phyloP scores from a whole-genome alignment of 352 stramenopile species.

The Phytophthora cajani region DNA sequence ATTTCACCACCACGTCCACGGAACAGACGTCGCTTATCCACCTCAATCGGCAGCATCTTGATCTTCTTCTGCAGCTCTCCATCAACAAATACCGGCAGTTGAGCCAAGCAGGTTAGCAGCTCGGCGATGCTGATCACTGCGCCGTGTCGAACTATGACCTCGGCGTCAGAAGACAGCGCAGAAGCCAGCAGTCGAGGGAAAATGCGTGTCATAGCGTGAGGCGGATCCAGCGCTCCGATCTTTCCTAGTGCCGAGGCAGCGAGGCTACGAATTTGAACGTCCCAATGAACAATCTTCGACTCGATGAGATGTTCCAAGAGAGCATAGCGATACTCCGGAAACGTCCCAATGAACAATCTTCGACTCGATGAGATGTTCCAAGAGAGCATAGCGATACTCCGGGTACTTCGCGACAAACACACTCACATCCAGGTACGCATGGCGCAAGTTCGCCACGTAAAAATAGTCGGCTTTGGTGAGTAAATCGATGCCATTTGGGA shows the following conservation, averaged over 20 bases:
- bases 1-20: slow-evolving; percentile 96
- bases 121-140: slow-evolving; percentile 92
- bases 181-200: slow-evolving; percentile 87
- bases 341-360: slow-evolving; percentile 98
- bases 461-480: slow-evolving; percentile 98
- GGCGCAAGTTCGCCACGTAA: slow-evolving; percentile 90
- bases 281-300: slow-evolving; percentile 96
- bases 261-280: slow-evolving; percentile 92
- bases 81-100: slow-evolving; percentile 68
- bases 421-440: slow-evolving; percentile 94
- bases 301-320: slow-evolving; percentile 85
- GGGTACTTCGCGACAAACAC: slow-evolving; percentile 92
- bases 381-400: slow-evolving; percentile 83
- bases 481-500: slow-evolving; percentile 97
- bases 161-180: slow-evolving; percentile 83
- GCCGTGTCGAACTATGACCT: slow-evolving; percentile 94
- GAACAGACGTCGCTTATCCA: slow-evolving; percentile 97
- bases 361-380: slow-evolving; percentile 80
- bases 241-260: slow-evolving; percentile 85
- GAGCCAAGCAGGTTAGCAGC: slow-evolving; percentile 59
- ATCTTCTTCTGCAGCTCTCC: slow-evolving; percentile 74
- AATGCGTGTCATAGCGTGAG: slow-evolving; percentile 71
- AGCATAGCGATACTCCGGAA: slow-evolving; percentile 79
- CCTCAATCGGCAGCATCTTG: slow-evolving; percentile 78
- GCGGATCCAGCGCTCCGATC: slow-evolving; percentile 85